Percentiles rank a stretch among this genome's conserved stretches.
Evolutionary conservation across 2,329 filamentous ascomycete species (phyloP).

Genomic region (Lachnellula arida): DNA sequence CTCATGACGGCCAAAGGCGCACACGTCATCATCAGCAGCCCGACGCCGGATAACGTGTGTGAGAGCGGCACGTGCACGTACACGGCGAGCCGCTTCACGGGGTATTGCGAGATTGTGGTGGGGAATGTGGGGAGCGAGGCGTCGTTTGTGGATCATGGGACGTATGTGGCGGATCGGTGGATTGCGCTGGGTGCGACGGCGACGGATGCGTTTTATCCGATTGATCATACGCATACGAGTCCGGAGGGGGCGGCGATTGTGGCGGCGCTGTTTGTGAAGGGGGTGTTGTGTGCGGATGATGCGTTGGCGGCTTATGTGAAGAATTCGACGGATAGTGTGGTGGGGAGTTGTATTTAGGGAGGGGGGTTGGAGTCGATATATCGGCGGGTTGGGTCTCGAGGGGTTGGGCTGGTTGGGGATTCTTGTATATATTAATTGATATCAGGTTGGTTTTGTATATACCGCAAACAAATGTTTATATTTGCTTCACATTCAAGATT

Average conservation of each 20-base stretch:
- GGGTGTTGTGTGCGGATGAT: slow-evolving; percentile 26
- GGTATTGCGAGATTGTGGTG: slow-evolving; percentile 46
- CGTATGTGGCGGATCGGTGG: slow-evolving; percentile 48
- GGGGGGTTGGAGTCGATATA: background rate
- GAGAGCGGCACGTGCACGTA: slow-evolving; percentile 48
- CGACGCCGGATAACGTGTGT: slow-evolving; percentile 62
- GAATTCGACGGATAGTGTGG: slow-evolving; percentile 24
- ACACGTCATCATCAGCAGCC: slow-evolving; percentile 52
- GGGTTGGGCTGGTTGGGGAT: too few relatives aligned
- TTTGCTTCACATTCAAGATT: too few relatives aligned
- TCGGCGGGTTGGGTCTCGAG: too few relatives aligned
- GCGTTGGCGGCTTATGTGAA: slow-evolving; percentile 23
- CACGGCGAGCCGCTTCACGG: slow-evolving; percentile 49
- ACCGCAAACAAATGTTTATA: too few relatives aligned
- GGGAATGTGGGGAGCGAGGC: slow-evolving; percentile 34
- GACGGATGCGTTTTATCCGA: slow-evolving; percentile 48
- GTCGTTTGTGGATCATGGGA: slow-evolving; percentile 54
- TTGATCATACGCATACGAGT: slow-evolving; percentile 58
- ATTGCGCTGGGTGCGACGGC: slow-evolving; percentile 41
- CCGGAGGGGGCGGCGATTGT: slow-evolving; percentile 49
- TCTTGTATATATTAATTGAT: background rate
- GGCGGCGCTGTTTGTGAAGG: slow-evolving; percentile 54
- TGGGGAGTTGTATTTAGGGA: slow-evolving; percentile 23
- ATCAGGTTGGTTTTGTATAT: background rate
- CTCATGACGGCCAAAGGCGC: slow-evolving; percentile 48